A percentile compares a stretch with the other conserved stretches of the same genome.
phyloP scores from a whole-genome alignment of 2,329 filamentous ascomycete species.

The Talaromyces atroroseus region DNA sequence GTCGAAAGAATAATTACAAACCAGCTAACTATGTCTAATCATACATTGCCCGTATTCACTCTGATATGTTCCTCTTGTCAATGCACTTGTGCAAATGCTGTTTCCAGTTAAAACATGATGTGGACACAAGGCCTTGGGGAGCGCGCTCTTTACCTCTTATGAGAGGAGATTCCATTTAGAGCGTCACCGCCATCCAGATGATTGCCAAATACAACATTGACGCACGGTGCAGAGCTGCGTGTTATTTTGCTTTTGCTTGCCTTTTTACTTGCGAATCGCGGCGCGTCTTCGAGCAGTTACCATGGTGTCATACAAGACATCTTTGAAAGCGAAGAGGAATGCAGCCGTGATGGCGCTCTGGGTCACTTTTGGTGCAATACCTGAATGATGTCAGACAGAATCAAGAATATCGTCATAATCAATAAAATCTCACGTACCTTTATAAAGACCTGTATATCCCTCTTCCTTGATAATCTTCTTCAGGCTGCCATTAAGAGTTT shows the following conservation, averaged over 20 bases:
- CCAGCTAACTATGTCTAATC: neutral
- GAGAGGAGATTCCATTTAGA: neutral
- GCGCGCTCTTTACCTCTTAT: neutral
- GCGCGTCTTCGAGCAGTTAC: slow-evolving; percentile 29
- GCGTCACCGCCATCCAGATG: neutral
- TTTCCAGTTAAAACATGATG: neutral
- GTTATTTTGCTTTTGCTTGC: slow-evolving; percentile 22
- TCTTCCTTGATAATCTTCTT: slow-evolving; percentile 77
- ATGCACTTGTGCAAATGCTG: no score
- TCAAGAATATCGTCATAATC: slow-evolving; percentile 8
- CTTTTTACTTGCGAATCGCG: slow-evolving; percentile 25
- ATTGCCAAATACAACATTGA: neutral
- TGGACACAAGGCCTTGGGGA: neutral
- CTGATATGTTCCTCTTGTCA: no score
- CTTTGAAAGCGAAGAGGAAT: slow-evolving; percentile 96
- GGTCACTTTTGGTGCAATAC: slow-evolving; percentile 91
- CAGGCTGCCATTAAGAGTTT: slow-evolving; percentile 74
- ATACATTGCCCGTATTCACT: neutral
- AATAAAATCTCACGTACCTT: slow-evolving; percentile 58
- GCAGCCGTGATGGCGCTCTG: slow-evolving; percentile 96
- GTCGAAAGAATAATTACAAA: no score
- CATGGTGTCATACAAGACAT: slow-evolving; percentile 72
- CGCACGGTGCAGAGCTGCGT: neutral
- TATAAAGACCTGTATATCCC: slow-evolving; percentile 88
- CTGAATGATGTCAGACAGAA: slow-evolving; percentile 42